Base-by-base conservation (phyloP, 148 eudicot genomes). In the Heliosperma pusillum region DNA sequence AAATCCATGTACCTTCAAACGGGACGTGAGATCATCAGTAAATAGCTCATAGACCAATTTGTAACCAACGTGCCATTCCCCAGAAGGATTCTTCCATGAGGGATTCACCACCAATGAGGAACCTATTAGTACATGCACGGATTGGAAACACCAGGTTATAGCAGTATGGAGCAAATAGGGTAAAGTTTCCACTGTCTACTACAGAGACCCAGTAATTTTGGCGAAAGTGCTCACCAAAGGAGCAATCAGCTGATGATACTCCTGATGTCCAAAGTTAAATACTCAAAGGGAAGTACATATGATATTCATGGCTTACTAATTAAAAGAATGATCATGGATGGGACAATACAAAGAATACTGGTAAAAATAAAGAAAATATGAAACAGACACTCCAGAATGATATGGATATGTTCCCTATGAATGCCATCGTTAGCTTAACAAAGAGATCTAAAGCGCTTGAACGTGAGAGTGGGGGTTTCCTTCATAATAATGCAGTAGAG, bases 61-160 rank as follows among this genome's bases (percentile, higher is more conserved):
- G 80, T 70, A 87, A 30, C 99, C 97, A 67, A 95, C 97, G 79
- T 80, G 99, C 97, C 99, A 92, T 79, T 95, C 93, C 64, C 96
- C 94, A 5, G 94, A 87, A 77, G 97, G 99, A 75, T 95, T 95
- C 78, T 86, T 87, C 99, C 99, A 95, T 15, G 97, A 84, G 22
- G 96, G 80, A 84, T 92, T 92, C 29, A 95, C 89, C 78, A 82
- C 79, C 82, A 95, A 79, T 61, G 87, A 77, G 30, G 91, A 87
- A 75, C 99, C 99, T 92, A 77, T 10, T 76, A 59, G 66, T 45
- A 25, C 75, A 16, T 21, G 0, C 25, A 30, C 26, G 29, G 17
- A 59, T 30, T 0, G 20, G 9, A 71, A 45, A 59, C 66, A 57
- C 61, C 6, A 15, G 5, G 40, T 29, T 10, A 65, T 44, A 61